Base-by-base conservation (phyloP, 768 basidiomycete genomes). In the Leccinum broughii region DNA sequence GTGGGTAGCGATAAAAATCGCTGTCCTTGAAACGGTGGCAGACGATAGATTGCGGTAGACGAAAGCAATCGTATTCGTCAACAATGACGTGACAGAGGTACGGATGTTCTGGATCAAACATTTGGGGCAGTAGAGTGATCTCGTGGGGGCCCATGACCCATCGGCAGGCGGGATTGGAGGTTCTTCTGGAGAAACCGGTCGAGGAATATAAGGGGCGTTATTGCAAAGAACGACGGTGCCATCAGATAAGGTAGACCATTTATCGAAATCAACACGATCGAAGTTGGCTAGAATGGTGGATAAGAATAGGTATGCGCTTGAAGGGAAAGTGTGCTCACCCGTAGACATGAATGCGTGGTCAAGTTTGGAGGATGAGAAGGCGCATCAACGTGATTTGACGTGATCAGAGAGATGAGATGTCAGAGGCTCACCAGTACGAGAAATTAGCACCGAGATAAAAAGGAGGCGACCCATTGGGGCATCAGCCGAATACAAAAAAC, bases 121-220 rank as follows among this genome's bases (percentile, higher is more conserved):
- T 6, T 3, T 57, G 51, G 0, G 37, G 37, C 1, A 57, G 3
- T 15, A 57, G 10, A 3, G 4, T 22, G 37, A 53, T 30, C 20
- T 57, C 35, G 5, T 57, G 56, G 0, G 56, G 56, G 22, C 56
- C 51, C 56, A 57, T 15, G 56, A 57, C 2, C 56, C 56, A 30
- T 57, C 51, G 0, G 37, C 50, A 10, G 9, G 37, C 1, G 56
- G 37, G 15, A 57, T 24, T 6, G 37, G 56, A 14, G 14, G 10
- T 17, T 57, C 50, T 6, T 53, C 28, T 1, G 6, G 2, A 3
- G 51, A 53, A 22, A 57, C 51, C 0, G 51, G 56, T 20, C 28
- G 8, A 0, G 51, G 50, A 2, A 57, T 57, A 9, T 32, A 57
- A 1, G 50, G 14, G 0, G 50, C 51, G 3, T 57, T 51, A 1